These are phyloP conservation scores for Beverwykella pulmonaria DNA, from an alignment of 495 filamentous ascomycete species.

Conservation along the genomic window DNA sequence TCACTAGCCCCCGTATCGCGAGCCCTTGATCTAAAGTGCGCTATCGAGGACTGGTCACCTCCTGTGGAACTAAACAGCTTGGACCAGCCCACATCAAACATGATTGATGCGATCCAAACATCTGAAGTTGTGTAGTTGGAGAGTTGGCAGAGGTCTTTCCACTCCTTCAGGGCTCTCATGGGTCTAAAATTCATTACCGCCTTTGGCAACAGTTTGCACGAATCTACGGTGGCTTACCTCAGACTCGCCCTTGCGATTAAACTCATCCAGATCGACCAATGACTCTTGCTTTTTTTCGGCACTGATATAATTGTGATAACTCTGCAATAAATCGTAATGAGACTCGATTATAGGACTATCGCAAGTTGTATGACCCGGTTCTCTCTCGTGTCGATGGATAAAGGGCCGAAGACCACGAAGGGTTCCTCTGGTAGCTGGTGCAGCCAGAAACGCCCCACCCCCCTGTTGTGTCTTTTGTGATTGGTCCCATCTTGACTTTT, in stretches of 20 bases:
- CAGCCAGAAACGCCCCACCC: not conserved
- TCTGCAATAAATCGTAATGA: not conserved
- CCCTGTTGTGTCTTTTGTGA: not conserved
- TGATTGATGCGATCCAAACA: not conserved
- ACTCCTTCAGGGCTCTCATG: not conserved
- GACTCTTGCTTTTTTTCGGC: not conserved
- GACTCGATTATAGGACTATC: not conserved
- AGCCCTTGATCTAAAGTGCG: no score
- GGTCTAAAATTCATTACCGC: not conserved
- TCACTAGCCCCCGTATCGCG: no score
- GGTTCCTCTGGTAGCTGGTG: not conserved
- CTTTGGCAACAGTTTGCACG: not conserved
- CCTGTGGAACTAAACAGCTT: no score
- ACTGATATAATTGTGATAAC: constrained; percentile 3
- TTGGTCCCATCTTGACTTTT: not conserved
- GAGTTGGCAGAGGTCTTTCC: not conserved
- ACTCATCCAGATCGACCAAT: not conserved
- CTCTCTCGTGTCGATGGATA: not conserved
- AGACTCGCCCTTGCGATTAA: not conserved
- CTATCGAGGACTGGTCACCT: no score
- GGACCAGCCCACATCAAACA: not conserved
- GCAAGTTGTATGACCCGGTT: constrained; percentile 3
- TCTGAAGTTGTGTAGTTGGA: not conserved
- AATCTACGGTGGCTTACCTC: not conserved
- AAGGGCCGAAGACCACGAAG: not conserved